Evolutionary conservation across 192 early-diverging fungal genomes (phyloP).

Genomic region (Coemansia sp.): DNA sequence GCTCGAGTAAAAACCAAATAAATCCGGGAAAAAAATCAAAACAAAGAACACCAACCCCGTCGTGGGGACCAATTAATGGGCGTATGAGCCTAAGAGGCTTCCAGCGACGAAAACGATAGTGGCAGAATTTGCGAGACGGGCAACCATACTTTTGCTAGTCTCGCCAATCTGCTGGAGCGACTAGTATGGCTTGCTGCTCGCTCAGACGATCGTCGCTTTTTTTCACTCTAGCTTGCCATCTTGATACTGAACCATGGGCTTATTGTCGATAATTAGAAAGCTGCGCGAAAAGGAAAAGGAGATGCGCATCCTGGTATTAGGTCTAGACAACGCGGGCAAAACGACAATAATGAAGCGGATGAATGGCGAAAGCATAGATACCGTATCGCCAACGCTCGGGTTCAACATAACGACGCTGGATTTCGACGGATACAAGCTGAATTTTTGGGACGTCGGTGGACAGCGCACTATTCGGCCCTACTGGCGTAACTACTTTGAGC

Average conservation of each 20-base stretch:
- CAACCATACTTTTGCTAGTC: too few relatives aligned
- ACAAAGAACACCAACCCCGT: too few relatives aligned
- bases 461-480: constrained; percentile 97
- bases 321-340: constrained; percentile 99
- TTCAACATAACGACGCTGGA: constrained; percentile 97
- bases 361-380: constrained; percentile 89
- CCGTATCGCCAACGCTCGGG: constrained; percentile 94
- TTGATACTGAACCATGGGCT: constrained; percentile 70
- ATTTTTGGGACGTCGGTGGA: constrained; percentile 98
- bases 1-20: too few relatives aligned
- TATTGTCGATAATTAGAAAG: constrained; percentile 94
- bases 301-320: constrained; percentile 93
- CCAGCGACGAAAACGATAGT: too few relatives aligned
- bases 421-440: constrained; percentile 69
- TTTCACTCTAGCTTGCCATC: too few relatives aligned
- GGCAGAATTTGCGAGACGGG: too few relatives aligned
- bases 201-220: too few relatives aligned
- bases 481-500: constrained; percentile 99
- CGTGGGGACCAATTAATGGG: too few relatives aligned
- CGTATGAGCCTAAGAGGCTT: too few relatives aligned
- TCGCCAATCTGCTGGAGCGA: too few relatives aligned
- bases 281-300: constrained; percentile 91
- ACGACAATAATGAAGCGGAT: constrained; percentile 97
- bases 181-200: too few relatives aligned
- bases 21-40: too few relatives aligned